Conservation (phyloP, 139 green algal species). For the Pycnococcus provasolii region DNA sequence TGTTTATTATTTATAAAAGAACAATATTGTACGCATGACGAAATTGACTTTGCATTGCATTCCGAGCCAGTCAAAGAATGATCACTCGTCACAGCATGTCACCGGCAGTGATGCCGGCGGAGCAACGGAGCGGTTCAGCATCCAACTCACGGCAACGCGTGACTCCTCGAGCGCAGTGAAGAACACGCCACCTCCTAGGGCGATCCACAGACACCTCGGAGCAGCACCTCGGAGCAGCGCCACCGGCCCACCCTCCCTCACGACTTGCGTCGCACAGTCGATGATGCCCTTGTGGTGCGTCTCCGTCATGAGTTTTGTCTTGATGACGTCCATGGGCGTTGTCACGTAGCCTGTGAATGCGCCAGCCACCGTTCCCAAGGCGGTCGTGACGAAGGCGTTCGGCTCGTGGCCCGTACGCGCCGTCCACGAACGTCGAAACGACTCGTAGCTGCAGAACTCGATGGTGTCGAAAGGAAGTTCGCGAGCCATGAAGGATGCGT, state of each 20-base stretch:
- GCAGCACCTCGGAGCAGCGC: conserved; percentile 85
- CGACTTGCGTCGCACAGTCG: conserved; percentile 44
- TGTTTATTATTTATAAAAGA: too few relatives aligned
- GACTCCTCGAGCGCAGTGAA: conserved; percentile 31
- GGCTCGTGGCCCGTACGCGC: not conserved
- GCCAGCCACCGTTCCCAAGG: conserved; percentile 53
- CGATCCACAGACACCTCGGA: conserved; percentile 92
- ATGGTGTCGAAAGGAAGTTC: conserved; percentile 98
- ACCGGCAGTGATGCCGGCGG: too few relatives aligned
- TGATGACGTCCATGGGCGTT: conserved; percentile 92
- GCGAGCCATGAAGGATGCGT: conserved; percentile 90
- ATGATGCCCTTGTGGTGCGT: conserved; percentile 14
- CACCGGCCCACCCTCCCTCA: conserved; percentile 57
- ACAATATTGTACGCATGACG: too few relatives aligned
- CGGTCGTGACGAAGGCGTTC: conserved; percentile 18
- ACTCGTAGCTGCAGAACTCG: conserved; percentile 73
- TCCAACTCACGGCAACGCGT: too few relatives aligned
- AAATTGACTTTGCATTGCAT: too few relatives aligned
- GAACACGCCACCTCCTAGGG: conserved; percentile 55
- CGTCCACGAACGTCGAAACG: not conserved
- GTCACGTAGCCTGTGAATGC: conserved; percentile 64
- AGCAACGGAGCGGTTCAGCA: too few relatives aligned
- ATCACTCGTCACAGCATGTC: too few relatives aligned
- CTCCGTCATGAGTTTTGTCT: conserved; percentile 67
- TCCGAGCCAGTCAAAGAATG: too few relatives aligned